These are phyloP conservation scores for Clarireedia sp. DNA, from an alignment of 2,329 filamentous ascomycete genomes.

Conservation along the genomic window DNA sequence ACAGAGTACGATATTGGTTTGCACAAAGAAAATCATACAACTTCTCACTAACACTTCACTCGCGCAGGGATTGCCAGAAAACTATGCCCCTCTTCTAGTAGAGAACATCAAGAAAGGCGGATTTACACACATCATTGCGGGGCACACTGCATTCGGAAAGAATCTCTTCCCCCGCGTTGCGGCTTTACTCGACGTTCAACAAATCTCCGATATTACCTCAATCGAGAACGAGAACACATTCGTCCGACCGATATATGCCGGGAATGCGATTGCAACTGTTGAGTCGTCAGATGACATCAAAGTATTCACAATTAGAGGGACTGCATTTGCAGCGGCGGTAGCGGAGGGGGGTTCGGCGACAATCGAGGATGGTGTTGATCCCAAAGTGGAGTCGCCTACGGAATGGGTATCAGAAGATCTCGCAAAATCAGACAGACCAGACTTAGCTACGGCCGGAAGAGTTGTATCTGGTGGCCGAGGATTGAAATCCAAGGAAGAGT, in stretches of 20 bases:
- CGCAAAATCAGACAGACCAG: constrained; percentile 86
- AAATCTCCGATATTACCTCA: constrained; percentile 82
- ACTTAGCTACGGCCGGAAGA: constrained; percentile 78
- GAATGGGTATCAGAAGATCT: constrained; percentile 95
- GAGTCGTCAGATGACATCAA: constrained; percentile 82
- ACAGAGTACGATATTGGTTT: constrained; percentile 57
- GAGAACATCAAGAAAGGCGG: constrained; percentile 96
- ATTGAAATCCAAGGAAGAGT: constrained; percentile 96
- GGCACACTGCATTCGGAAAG: constrained; percentile 95
- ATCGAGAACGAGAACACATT: constrained; percentile 92
- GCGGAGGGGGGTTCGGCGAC: constrained; percentile 65
- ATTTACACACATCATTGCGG: constrained; percentile 84
- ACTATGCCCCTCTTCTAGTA: constrained; percentile 82
- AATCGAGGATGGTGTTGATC: constrained; percentile 75
- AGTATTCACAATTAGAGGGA: constrained; percentile 85
- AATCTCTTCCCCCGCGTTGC: constrained; percentile 86
- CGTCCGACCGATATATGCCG: constrained; percentile 92
- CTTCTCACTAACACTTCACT: neutral
- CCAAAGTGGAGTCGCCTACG: constrained; percentile 62
- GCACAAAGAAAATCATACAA: neutral
- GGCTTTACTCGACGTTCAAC: constrained; percentile 83
- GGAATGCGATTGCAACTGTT: constrained; percentile 93
- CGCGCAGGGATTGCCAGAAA: constrained; percentile 75
- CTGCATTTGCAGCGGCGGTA: constrained; percentile 74
- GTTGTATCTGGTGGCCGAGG: constrained; percentile 93